These are phyloP conservation scores for Fremontodendron californicum DNA, from an alignment of 345 rosid genomes.

Conservation along the genomic window DNA sequence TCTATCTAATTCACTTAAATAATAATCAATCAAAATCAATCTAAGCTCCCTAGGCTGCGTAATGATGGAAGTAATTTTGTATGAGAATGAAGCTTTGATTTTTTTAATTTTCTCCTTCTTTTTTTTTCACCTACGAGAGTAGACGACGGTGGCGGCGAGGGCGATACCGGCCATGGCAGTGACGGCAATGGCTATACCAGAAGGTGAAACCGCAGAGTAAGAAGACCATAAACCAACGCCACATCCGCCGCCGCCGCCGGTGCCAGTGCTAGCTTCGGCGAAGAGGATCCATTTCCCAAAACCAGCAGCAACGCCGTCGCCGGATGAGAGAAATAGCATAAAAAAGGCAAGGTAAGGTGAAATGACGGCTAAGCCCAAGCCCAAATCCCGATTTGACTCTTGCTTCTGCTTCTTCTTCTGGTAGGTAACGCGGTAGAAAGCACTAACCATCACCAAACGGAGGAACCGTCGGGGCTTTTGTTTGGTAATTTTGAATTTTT, in stretches of 20 bases:
- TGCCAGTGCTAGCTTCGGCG: conserved; percentile 41
- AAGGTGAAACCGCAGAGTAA: conserved; percentile 44
- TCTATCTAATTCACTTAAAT: conserved; percentile 3
- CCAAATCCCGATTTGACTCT: conserved; percentile 6
- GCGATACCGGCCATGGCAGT: conserved; percentile 77
- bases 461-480: too few relatives aligned
- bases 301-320: conserved; percentile 25
- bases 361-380: conserved; percentile 12
- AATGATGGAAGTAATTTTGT: not conserved
- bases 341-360: conserved; percentile 24
- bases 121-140: conserved; percentile 49
- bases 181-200: conserved; percentile 55
- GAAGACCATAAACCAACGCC: conserved; percentile 49
- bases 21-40: conserved; percentile 3
- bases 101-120: not conserved
- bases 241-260: conserved; percentile 31
- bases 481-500: too few relatives aligned
- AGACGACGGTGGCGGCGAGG: conserved; percentile 58
- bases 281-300: conserved; percentile 44
- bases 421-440: conserved; percentile 26
- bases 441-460: conserved; percentile 46
- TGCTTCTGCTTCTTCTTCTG: conserved; percentile 8
- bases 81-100: conserved; percentile 7
- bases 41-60: conserved; percentile 12
- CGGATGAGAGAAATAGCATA: conserved; percentile 35